Conservation (phyloP, 2,329 filamentous ascomycete genomes). For the Epichloe glyceriae region DNA sequence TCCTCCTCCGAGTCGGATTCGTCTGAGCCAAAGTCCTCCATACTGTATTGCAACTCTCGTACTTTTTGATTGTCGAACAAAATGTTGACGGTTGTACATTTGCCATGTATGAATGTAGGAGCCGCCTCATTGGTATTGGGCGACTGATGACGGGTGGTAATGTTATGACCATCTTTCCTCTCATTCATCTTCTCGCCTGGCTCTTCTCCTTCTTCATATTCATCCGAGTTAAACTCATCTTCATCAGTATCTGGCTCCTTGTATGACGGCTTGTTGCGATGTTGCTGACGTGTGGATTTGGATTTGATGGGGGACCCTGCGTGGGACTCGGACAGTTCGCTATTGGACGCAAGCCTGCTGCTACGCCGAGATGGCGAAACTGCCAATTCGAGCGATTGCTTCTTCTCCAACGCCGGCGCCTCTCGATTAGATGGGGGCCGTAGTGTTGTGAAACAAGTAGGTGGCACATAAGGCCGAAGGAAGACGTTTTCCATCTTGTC, state of each 20-base stretch:
- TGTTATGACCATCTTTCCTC: slow-evolving; percentile 5
- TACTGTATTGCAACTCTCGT: slow-evolving; percentile 52
- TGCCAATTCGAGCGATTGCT: slow-evolving; percentile 7
- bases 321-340: slow-evolving; percentile 13
- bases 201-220: slow-evolving; percentile 6
- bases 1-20: slow-evolving; percentile 44
- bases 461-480: slow-evolving; percentile 33
- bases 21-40: slow-evolving; percentile 55
- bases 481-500: slow-evolving; percentile 57
- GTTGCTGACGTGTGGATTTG: slow-evolving; percentile 7
- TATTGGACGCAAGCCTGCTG: slow-evolving; percentile 20
- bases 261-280: slow-evolving; percentile 21
- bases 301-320: slow-evolving; percentile 8
- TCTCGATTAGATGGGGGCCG: slow-evolving; percentile 9
- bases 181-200: slow-evolving; percentile 3
- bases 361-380: slow-evolving; percentile 24
- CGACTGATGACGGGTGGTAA: not conserved
- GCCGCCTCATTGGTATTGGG: not conserved
- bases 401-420: slow-evolving; percentile 9
- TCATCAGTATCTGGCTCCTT: slow-evolving; percentile 33
- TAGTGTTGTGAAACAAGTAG: slow-evolving; percentile 17
- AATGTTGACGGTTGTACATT: slow-evolving; percentile 58
- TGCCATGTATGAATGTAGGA: slow-evolving; percentile 43
- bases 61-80: slow-evolving; percentile 66
- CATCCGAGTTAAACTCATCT: slow-evolving; percentile 25